Percentiles rank a stretch among this genome's conserved stretches.
Evolutionary conservation across 2,329 filamentous ascomycete species (phyloP).

Genomic region (Verticillium nubilum): DNA sequence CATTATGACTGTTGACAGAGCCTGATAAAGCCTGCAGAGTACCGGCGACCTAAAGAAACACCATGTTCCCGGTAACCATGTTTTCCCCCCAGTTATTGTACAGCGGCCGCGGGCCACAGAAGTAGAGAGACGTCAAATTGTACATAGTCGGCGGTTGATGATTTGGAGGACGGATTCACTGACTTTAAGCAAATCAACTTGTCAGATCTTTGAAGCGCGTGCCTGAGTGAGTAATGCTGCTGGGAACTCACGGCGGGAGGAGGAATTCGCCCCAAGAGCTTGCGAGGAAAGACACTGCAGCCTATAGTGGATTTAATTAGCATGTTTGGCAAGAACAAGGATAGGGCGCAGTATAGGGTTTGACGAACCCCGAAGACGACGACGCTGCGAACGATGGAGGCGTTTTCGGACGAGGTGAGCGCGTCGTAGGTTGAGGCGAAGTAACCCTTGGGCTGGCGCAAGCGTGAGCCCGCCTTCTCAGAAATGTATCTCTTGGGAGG

Average conservation of each 20-base stretch:
- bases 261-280: constrained; percentile 64
- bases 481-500: constrained; percentile 54
- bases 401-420: constrained; percentile 62
- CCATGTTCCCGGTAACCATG: not conserved
- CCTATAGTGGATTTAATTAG: constrained; percentile 31
- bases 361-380: constrained; percentile 61
- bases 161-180: constrained; percentile 1
- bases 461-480: constrained; percentile 37
- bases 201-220: not conserved
- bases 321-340: not conserved
- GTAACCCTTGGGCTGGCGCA: constrained; percentile 45
- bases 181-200: not conserved
- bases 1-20: not conserved
- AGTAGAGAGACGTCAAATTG: constrained; percentile 1
- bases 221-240: not conserved
- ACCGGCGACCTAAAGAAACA: not conserved
- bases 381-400: constrained; percentile 62
- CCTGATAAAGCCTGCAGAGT: no score
- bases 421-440: constrained; percentile 54
- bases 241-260: constrained; percentile 53
- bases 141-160: not conserved
- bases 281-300: constrained; percentile 60
- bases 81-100: constrained; percentile 8
- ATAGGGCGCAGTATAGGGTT: not conserved
- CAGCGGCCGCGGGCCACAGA: constrained; percentile 10